These are phyloP conservation scores for Thermothielavioides terrestris DNA, from an alignment of 495 filamentous ascomycete genomes.

Conservation along the genomic window DNA sequence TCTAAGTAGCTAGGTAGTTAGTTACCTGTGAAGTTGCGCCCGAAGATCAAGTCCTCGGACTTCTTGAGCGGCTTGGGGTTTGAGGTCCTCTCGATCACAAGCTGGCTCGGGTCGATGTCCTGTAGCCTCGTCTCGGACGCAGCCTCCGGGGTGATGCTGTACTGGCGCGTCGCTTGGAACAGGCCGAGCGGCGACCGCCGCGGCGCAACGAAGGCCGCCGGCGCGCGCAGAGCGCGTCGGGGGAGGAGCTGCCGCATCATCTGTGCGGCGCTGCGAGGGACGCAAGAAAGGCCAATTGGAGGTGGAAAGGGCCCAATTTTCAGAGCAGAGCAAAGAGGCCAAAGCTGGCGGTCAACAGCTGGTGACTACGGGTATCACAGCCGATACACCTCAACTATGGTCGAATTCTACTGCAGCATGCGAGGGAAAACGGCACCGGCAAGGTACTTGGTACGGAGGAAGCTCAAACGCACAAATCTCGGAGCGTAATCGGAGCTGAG, in stretches of 20 bases:
- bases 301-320: neutral
- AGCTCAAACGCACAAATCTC: constrained; percentile 11
- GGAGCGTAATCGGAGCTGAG: constrained; percentile 27
- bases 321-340: too few relatives aligned
- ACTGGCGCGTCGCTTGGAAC: constrained; percentile 33
- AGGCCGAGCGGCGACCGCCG: constrained; percentile 21
- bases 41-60: constrained; percentile 76
- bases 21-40: constrained; percentile 76
- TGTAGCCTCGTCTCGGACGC: constrained; percentile 40
- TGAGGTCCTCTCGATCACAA: constrained; percentile 62
- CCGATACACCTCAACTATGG: too few relatives aligned
- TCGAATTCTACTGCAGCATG: too few relatives aligned
- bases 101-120: constrained; percentile 65
- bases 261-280: neutral
- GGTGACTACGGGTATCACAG: too few relatives aligned
- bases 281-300: neutral
- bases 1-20: too few relatives aligned
- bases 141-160: constrained; percentile 51
- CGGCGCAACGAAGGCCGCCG: constrained; percentile 9
- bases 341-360: too few relatives aligned
- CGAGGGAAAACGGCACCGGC: too few relatives aligned
- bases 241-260: constrained; percentile 24
- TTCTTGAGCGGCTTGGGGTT: constrained; percentile 65
- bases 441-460: too few relatives aligned
- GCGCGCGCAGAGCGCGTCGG: constrained; percentile 15